Base-by-base conservation (phyloP, 2,329 filamentous ascomycete genomes). In the Nemania sp. region DNA sequence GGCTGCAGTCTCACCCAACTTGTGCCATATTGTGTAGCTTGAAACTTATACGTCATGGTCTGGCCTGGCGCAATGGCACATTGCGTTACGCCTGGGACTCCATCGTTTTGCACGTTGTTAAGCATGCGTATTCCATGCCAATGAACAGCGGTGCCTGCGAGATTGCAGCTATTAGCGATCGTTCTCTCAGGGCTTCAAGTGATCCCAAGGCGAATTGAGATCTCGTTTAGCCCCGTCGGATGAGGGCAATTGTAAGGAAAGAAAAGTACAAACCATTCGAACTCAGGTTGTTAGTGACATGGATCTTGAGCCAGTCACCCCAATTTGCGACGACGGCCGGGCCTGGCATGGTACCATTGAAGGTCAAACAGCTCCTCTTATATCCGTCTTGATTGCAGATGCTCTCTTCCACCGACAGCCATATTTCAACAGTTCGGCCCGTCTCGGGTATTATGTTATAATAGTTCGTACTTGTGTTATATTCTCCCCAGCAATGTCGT, bases 41-140 rank as follows among this genome's bases (percentile, higher is more conserved):
- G 81, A 66, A 86, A 88, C 30, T 82, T 78, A 67, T 89, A 89
- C 6, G 77, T 81, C 56, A 86, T 83, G 1, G 73, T 79, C 3
- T 72, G 68, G 0, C 81, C 82, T 0, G 84, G 80, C 0, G 80
- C 75, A 44, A 88, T 82, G 2, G 77, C 74, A 60, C 82, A 86
- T 66, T 86, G 84, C 0, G 78, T 82, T 2, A 86, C 76, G 33
- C 78, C 82, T 0, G 80, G 73, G 2, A 84, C 78, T 1, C 86
- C 86, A 64, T 90, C 86, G 81, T 28, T 28, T 6, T 28, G 26
- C 6, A 28, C 26, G 12, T 28, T 28, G 26, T 28, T 28, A 28
- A 28, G 26, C 26, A 28, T 28, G 26, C 26, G 26, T 6, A 28
- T 28, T 28, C 26, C 26, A 12, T 28, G 26, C 26, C 26, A 28